Evolutionary conservation across 495 filamentous ascomycete species (phyloP), one percentile per base, ranked within the genome.

Genomic region (Aspergillus steynii): DNA sequence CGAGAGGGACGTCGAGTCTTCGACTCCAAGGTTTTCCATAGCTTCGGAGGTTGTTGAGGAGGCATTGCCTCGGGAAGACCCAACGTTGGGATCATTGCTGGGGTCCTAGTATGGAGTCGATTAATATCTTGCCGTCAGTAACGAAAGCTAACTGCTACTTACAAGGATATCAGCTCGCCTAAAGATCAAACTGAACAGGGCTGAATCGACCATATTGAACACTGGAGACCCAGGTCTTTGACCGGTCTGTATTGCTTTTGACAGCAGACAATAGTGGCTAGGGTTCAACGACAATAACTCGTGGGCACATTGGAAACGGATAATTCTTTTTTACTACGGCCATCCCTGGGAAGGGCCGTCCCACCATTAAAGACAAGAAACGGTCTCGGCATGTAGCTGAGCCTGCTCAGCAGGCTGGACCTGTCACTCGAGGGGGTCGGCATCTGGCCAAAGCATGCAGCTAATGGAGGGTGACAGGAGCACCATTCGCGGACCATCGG

Each of bases 21-120:
- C 63, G 6, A 68, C 71, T 12, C 67, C 74, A 27, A 79, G 60
- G 14, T 65, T 62, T 14, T 67, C 63, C n/a, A 70, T 66, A 20
- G 69, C 53, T 25, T 78, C 68, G 14, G 75, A 71, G 4, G 74
- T 72, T 1, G 74, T 74, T 6, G 77, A 69, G 7, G 72, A 72
- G 0, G 77, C 73, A 65, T 77, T 68, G n/a, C 75, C 74, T 50
- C 75, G 75, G 26, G 76, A 73, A 9, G 77, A 77, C 4, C 77
- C 77, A 47, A 80, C 54, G 62, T 80, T 80, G 15, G 77, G 69
- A 53, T 80, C 77, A 67, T 71, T 74, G 53, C 66, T 73, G 20
- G 75, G 69, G 58, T 76, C 65, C 26, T 55, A 65, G 53, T 45
- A 15, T 26, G 14, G 26, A 5, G 25, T 45, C 28, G 32, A 34